A percentile compares a stretch with the other conserved stretches of the same genome.
These are phyloP conservation scores for Cymbidium sinense DNA, from an alignment of 106 monocot species.

Conservation along the genomic window DNA sequence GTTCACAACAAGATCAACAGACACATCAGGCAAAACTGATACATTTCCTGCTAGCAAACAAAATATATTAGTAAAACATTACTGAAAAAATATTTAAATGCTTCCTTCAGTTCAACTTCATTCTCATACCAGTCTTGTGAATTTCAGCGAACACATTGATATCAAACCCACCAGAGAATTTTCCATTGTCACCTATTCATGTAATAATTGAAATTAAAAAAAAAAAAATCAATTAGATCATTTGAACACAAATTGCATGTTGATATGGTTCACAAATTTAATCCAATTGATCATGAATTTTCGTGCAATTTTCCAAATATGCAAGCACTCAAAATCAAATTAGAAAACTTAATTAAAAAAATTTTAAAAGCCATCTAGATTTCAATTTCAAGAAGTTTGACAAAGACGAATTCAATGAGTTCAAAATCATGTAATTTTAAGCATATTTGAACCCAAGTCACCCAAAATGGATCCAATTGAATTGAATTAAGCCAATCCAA, in stretches of 20 bases:
- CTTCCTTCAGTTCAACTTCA: neutral
- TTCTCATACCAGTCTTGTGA: slow-evolving; percentile 63
- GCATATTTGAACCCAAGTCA: too few relatives aligned
- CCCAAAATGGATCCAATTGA: too few relatives aligned
- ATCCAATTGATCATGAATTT: too few relatives aligned
- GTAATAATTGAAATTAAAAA: neutral
- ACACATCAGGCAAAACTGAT: slow-evolving; percentile 68
- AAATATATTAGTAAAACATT: slow-evolving; percentile 11
- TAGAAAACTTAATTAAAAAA: too few relatives aligned
- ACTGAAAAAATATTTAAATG: neutral
- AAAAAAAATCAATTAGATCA: neutral
- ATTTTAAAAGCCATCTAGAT: too few relatives aligned
- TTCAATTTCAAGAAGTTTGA: too few relatives aligned
- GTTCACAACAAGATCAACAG: slow-evolving; percentile 73
- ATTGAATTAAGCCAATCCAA: too few relatives aligned
- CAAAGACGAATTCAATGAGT: too few relatives aligned
- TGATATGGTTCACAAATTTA: too few relatives aligned
- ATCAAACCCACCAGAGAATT: slow-evolving; percentile 95
- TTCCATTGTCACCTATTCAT: slow-evolving; percentile 53
- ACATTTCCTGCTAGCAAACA: slow-evolving; percentile 47
- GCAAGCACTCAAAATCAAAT: too few relatives aligned
- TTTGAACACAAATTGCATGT: neutral
- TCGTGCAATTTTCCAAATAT: too few relatives aligned
- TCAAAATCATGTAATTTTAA: too few relatives aligned
- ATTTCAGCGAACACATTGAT: slow-evolving; percentile 71